Conservation (phyloP, 2,329 filamentous ascomycete species). For the Cytospora schulzeri region DNA sequence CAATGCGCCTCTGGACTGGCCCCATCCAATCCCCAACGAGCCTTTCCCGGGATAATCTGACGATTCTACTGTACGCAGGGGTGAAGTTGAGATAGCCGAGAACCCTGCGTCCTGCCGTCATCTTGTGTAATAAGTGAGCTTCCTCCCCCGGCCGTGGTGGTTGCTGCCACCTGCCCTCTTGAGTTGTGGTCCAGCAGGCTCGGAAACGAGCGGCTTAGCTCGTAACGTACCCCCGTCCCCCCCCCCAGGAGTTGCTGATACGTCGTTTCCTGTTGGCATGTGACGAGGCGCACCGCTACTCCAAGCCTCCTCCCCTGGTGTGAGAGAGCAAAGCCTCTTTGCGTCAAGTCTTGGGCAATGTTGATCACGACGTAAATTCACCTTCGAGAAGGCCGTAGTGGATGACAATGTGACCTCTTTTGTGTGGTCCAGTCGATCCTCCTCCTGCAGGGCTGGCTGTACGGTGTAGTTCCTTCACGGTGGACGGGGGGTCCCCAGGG, state of each 20-base stretch:
- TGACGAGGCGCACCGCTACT: constrained; percentile 5
- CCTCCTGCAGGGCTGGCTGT: constrained; percentile 4
- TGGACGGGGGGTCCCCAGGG: not conserved
- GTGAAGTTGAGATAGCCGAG: constrained; percentile 6
- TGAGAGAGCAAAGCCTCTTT: not conserved
- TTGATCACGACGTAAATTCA: constrained; percentile 18
- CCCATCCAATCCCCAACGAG: constrained; percentile 1
- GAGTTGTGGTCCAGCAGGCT: not conserved
- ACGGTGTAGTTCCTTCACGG: not conserved
- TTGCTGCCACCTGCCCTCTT: not conserved
- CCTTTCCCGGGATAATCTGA: constrained; percentile 9
- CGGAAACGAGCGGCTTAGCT: constrained; percentile 22
- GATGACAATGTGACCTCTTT: constrained; percentile 9
- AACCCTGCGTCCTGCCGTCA: constrained; percentile 12
- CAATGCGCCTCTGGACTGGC: not conserved
- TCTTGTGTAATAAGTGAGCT: not conserved
- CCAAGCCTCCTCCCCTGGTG: constrained; percentile 1
- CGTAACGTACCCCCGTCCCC: too few species aligned
- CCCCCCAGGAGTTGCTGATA: not conserved
- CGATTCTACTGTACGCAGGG: not conserved
- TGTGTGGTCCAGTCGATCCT: constrained; percentile 5
- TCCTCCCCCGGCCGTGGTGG: not conserved
- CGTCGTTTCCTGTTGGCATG: constrained; percentile 17
- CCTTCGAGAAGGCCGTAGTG: constrained; percentile 1
- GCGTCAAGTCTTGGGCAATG: not conserved